Evolutionary conservation across 2,329 filamentous ascomycete species (phyloP).

Genomic region (Chrysoporthe cubensis): DNA sequence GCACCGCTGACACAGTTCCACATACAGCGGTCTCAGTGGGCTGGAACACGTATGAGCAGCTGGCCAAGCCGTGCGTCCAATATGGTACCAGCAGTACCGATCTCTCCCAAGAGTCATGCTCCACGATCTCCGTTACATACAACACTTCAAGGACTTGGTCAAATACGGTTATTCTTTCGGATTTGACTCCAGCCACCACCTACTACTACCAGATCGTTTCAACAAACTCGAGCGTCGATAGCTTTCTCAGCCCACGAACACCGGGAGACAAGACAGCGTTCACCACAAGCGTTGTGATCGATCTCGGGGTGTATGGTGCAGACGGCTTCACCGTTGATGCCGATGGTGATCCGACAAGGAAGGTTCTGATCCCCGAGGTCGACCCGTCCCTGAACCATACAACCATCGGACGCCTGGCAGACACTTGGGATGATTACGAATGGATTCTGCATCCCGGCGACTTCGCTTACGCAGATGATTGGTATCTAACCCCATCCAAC

Average conservation of each 20-base stretch:
- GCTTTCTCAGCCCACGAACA: conserved; percentile 57
- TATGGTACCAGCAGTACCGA: conserved; percentile 22
- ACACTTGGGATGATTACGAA: conserved; percentile 58
- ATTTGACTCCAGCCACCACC: conserved; percentile 53
- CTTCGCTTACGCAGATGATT: conserved; percentile 63
- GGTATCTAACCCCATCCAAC: conserved; percentile 52
- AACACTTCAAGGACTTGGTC: conserved; percentile 28
- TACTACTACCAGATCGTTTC: conserved; percentile 66
- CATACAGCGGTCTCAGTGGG: conserved; percentile 42
- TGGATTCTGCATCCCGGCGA: conserved; percentile 59
- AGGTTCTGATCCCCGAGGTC: conserved; percentile 52
- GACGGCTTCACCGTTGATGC: conserved; percentile 55
- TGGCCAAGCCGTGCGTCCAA: conserved; percentile 23
- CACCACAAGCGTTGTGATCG: conserved; percentile 55
- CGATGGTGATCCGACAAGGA: conserved; percentile 45
- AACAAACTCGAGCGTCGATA: conserved; percentile 56
- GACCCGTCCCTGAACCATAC: conserved; percentile 60
- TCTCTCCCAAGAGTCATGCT: conserved; percentile 17
- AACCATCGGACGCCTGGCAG: conserved; percentile 58
- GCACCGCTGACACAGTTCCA: conserved; percentile 44
- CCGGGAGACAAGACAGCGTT: conserved; percentile 61
- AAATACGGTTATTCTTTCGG: conserved; percentile 26
- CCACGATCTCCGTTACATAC: conserved; percentile 25
- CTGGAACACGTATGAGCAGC: conserved; percentile 27
- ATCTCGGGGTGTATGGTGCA: conserved; percentile 57